These are phyloP conservation scores for Kalanchoe fedtschenkoi DNA, from an alignment of 164 flowering plant species.

Conservation along the genomic window DNA sequence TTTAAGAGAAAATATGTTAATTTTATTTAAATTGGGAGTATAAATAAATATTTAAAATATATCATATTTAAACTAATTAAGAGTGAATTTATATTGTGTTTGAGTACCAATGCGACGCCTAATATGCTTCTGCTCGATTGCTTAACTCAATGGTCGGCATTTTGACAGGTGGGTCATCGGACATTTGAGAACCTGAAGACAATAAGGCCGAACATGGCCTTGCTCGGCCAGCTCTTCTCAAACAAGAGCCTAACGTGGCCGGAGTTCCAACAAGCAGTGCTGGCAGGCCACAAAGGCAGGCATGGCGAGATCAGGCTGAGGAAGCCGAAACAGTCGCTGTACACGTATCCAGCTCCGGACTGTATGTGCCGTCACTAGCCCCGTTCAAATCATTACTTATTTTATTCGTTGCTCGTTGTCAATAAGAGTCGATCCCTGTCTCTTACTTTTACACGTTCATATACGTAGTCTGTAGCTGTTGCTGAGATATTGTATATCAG, in stretches of 20 bases:
- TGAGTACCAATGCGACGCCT: too few relatives aligned
- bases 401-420: not conserved
- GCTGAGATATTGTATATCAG: not conserved
- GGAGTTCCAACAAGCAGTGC: constrained; percentile 58
- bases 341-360: constrained; percentile 94
- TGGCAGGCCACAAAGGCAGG: constrained; percentile 65
- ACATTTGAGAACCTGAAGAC: constrained; percentile 71
- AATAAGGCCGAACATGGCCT: constrained; percentile 76
- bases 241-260: constrained; percentile 82
- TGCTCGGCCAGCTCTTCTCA: constrained; percentile 69
- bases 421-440: not conserved
- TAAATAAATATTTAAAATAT: too few relatives aligned
- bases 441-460: constrained; percentile 1
- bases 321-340: constrained; percentile 70
- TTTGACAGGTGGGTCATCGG: constrained; percentile 69
- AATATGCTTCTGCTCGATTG: too few relatives aligned
- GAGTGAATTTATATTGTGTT: too few relatives aligned
- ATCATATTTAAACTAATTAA: too few relatives aligned
- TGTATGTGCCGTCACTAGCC: constrained; percentile 66
- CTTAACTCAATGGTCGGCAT: not conserved
- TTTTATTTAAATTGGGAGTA: too few relatives aligned
- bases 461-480: not conserved
- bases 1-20: too few relatives aligned
- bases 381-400: not conserved
- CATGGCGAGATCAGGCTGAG: constrained; percentile 72